A percentile compares a stretch with the other conserved stretches of the same genome.
These are phyloP conservation scores for Rhododendron vialii DNA, from an alignment of 148 eudicot species.

Conservation along the genomic window DNA sequence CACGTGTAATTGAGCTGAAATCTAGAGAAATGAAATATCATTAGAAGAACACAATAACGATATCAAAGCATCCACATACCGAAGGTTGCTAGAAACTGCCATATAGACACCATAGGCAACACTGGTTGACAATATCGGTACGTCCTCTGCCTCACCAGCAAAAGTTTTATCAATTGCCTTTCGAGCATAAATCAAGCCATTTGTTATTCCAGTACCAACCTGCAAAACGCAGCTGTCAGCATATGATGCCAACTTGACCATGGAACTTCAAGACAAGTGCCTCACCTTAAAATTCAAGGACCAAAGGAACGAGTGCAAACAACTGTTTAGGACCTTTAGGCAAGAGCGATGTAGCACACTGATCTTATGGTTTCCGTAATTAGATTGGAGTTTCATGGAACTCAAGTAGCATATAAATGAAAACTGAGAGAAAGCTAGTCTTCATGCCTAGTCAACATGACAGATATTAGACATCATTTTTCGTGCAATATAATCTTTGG, in stretches of 20 bases:
- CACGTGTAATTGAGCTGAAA: background rate
- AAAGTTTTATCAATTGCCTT: conserved; percentile 72
- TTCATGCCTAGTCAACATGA: background rate
- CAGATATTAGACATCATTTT: background rate
- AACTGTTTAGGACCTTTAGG: background rate
- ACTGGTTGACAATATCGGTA: conserved; percentile 74
- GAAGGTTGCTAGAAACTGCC: conserved; percentile 86
- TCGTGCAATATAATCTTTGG: background rate
- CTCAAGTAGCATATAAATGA: background rate
- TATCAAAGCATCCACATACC: conserved; percentile 38
- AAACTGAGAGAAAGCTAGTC: background rate
- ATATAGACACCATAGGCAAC: conserved; percentile 85
- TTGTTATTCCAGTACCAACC: conserved; percentile 85
- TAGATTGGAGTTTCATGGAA: background rate
- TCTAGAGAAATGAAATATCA: background rate
- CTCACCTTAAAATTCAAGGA: background rate
- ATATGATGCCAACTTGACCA: background rate
- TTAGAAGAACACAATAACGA: background rate
- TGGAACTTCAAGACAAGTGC: background rate
- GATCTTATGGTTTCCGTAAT: background rate
- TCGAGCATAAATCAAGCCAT: conserved; percentile 55
- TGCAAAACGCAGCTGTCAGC: conserved; percentile 20
- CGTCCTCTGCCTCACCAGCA: conserved; percentile 79
- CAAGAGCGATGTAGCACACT: background rate
- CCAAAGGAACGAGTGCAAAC: background rate